A percentile compares a stretch with the other conserved stretches of the same genome.
phyloP scores from a whole-genome alignment of 441 rosid genomes.

The Bocquillonia castaneifolia region DNA sequence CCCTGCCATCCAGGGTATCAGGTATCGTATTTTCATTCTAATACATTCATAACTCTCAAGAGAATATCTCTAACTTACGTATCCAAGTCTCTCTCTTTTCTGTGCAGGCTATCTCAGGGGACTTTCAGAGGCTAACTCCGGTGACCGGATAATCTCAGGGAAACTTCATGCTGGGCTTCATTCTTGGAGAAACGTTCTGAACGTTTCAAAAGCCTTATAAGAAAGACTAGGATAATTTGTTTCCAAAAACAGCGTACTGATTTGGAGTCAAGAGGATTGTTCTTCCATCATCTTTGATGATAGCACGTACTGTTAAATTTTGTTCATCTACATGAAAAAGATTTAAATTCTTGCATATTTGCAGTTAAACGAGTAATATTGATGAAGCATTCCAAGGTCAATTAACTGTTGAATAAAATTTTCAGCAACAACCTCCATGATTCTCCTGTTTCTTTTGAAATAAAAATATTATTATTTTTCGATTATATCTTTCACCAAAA shows the following conservation, averaged over 20 bases:
- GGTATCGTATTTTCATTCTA: no score
- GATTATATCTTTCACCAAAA: constrained; percentile 10
- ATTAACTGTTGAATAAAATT: constrained; percentile 3
- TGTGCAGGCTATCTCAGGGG: no score
- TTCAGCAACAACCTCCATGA: constrained; percentile 14
- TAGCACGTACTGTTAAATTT: neutral
- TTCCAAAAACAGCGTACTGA: neutral
- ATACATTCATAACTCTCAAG: no score
- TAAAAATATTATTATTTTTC: no score
- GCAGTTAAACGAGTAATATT: neutral
- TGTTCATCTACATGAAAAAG: neutral
- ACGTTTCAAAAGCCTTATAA: no score
- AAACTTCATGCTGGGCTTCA: no score
- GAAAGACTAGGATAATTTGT: neutral
- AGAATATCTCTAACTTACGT: no score
- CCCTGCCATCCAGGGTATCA: no score
- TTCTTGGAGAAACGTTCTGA: no score
- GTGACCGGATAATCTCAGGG: no score
- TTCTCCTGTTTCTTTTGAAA: neutral
- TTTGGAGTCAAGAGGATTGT: neutral
- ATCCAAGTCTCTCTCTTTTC: no score
- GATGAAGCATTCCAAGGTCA: constrained; percentile 7
- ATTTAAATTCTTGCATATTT: neutral
- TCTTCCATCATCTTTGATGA: neutral
- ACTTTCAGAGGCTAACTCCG: no score